Conservation (phyloP, 192 early-diverging fungal species). For the Coemansia sp. region DNA sequence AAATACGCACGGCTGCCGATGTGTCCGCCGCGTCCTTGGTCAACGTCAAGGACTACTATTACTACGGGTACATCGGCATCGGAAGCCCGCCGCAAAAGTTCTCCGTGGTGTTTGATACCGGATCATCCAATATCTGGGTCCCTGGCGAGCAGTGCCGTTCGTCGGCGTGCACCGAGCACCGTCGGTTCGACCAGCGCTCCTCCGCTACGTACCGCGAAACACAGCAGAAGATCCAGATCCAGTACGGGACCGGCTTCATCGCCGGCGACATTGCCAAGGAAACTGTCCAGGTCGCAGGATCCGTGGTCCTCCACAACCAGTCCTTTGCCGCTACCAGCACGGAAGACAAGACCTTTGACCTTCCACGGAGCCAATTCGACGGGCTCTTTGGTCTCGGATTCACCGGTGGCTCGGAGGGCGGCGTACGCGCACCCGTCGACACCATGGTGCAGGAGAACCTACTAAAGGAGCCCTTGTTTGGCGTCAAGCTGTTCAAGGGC, state of each 20-base stretch:
- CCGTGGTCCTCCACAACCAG: constrained; percentile 43
- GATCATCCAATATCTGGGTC: constrained; percentile 73
- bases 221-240: constrained; percentile 77
- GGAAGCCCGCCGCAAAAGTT: constrained; percentile 73
- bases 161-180: constrained; percentile 80
- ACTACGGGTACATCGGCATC: constrained; percentile 71
- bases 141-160: constrained; percentile 65
- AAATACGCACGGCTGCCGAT: neutral
- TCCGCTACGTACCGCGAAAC: constrained; percentile 64
- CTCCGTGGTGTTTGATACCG: constrained; percentile 69
- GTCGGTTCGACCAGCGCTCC: constrained; percentile 67
- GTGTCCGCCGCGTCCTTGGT: constrained; percentile 18
- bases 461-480: constrained; percentile 41
- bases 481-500: constrained; percentile 39
- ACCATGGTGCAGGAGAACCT: constrained; percentile 41
- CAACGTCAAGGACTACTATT: constrained; percentile 54
- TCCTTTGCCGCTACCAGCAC: constrained; percentile 45
- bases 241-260: constrained; percentile 89
- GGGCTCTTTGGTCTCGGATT: constrained; percentile 57
- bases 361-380: constrained; percentile 52
- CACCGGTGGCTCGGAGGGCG: constrained; percentile 42
- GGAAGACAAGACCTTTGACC: constrained; percentile 48
- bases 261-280: constrained; percentile 91
- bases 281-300: constrained; percentile 38
- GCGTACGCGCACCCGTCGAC: constrained; percentile 41